Percentiles rank a stretch among this genome's conserved stretches.
phyloP scores from a whole-genome alignment of 495 filamentous ascomycete genomes.

The Podospora australis region DNA sequence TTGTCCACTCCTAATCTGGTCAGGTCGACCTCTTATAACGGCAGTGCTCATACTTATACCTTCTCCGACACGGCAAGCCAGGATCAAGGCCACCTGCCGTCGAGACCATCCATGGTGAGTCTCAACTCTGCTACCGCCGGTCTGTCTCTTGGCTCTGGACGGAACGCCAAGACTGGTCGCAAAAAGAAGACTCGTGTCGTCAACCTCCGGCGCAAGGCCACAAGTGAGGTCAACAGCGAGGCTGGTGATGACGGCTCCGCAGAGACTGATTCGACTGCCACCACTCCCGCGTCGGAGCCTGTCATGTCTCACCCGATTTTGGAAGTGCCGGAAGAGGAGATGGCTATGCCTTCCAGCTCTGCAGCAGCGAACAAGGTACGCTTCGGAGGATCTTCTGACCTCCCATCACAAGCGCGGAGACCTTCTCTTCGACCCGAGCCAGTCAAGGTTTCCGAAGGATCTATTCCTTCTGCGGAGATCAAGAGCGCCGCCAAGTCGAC shows the following conservation, averaged over 20 bases:
- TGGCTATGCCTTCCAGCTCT: constrained; percentile 32
- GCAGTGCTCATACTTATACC: constrained; percentile 55
- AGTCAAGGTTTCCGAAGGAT: constrained; percentile 13
- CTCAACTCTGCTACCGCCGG: constrained; percentile 51
- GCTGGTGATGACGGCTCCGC: constrained; percentile 32
- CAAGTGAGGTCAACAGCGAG: constrained; percentile 48
- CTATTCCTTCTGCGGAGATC: constrained; percentile 8
- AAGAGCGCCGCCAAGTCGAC: neutral
- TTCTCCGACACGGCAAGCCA: constrained; percentile 51
- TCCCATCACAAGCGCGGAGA: constrained; percentile 21
- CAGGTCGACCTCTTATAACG: constrained; percentile 53
- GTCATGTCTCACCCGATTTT: constrained; percentile 35
- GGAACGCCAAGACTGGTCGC: constrained; percentile 61
- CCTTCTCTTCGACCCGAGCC: constrained; percentile 25
- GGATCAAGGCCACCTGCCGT: constrained; percentile 40
- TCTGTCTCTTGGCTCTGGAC: constrained; percentile 56
- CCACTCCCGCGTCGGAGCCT: constrained; percentile 45
- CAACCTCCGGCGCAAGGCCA: constrained; percentile 65
- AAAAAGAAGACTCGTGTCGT: constrained; percentile 93
- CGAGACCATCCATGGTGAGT: constrained; percentile 40
- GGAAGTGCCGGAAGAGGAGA: constrained; percentile 53
- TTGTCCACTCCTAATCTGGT: constrained; percentile 49
- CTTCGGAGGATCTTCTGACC: constrained; percentile 24
- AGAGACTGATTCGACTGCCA: constrained; percentile 25
- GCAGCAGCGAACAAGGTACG: constrained; percentile 39